These are phyloP conservation scores for Fusarium sp. DNA, from an alignment of 2,329 filamentous ascomycete genomes.

Conservation along the genomic window DNA sequence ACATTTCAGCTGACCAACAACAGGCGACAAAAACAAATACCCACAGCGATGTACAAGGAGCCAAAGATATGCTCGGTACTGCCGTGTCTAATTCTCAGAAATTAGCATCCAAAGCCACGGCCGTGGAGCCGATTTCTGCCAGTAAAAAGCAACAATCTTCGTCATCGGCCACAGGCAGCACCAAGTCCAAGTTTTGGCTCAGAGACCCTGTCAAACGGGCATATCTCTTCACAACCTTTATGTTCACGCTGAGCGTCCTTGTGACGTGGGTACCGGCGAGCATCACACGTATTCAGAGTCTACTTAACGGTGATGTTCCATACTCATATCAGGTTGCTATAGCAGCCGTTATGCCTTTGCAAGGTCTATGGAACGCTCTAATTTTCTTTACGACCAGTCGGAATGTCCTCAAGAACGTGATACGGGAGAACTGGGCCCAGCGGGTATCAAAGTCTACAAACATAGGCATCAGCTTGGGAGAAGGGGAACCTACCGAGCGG, in stretches of 20 bases:
- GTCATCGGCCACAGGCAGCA: rapidly evolving
- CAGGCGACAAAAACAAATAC: neutral
- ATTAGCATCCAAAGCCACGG: neutral
- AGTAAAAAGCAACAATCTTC: neutral
- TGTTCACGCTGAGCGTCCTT: neutral
- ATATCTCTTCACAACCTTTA: neutral
- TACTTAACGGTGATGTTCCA: neutral
- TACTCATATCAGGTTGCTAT: neutral
- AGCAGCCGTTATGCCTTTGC: neutral
- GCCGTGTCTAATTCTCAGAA: neutral
- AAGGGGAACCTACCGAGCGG: neutral
- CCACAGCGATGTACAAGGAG: rapidly evolving
- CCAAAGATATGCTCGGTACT: rapidly evolving
- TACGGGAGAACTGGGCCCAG: rapidly evolving
- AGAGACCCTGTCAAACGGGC: neutral
- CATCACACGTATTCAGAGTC: neutral
- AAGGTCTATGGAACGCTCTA: neutral
- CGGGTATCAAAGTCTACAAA: neutral
- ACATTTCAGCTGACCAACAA: neutral
- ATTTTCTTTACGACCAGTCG: neutral
- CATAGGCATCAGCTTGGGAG: neutral
- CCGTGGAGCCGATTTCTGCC: neutral
- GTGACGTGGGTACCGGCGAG: neutral
- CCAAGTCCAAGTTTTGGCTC: neutral
- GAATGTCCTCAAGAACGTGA: neutral